These are phyloP conservation scores for Aspergillus novofumigatus DNA, from an alignment of 2,329 filamentous ascomycete genomes.

Conservation along the genomic window DNA sequence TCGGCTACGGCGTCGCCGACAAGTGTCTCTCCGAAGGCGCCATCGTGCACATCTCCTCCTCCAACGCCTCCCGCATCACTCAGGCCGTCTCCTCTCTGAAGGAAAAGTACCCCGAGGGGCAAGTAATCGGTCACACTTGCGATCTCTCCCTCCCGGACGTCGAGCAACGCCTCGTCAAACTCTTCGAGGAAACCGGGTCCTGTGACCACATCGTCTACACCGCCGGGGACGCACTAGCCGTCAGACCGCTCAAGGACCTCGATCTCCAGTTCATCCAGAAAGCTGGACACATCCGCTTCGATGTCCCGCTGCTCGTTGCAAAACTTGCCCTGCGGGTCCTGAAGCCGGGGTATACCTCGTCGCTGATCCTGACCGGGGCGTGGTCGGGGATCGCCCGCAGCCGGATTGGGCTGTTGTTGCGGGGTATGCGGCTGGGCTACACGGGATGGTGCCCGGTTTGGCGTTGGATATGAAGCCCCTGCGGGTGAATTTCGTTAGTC, in stretches of 20 bases:
- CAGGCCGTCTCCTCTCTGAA: conserved; percentile 39
- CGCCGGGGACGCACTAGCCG: conserved; percentile 39
- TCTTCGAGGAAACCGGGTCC: conserved; percentile 6
- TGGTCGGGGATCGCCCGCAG: conserved; percentile 30
- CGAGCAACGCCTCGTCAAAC: conserved; percentile 37
- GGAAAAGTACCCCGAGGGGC: conserved; percentile 38
- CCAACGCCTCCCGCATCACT: conserved; percentile 36
- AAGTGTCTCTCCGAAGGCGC: conserved; percentile 48
- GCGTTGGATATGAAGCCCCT: conserved; percentile 42
- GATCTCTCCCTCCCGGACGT: conserved; percentile 45
- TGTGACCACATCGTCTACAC: conserved; percentile 52
- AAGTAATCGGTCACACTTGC: conserved; percentile 41
- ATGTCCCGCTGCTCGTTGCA: conserved; percentile 35
- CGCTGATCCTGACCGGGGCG: conserved; percentile 42
- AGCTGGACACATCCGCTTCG: conserved; percentile 30
- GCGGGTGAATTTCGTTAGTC: conserved; percentile 40
- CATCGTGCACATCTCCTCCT: conserved; percentile 47
- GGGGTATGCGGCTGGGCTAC: conserved; percentile 18
- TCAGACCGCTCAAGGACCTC: conserved; percentile 20
- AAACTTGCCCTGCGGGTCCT: conserved; percentile 39
- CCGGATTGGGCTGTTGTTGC: conserved; percentile 31
- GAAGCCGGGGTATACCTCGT: conserved; percentile 21
- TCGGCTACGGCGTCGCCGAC: conserved; percentile 51
- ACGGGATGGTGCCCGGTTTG: conserved; percentile 35
- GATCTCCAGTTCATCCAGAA: conserved; percentile 15